phyloP scores from a whole-genome alignment of 331 rosid genomes.

The Malus hybrid region DNA sequence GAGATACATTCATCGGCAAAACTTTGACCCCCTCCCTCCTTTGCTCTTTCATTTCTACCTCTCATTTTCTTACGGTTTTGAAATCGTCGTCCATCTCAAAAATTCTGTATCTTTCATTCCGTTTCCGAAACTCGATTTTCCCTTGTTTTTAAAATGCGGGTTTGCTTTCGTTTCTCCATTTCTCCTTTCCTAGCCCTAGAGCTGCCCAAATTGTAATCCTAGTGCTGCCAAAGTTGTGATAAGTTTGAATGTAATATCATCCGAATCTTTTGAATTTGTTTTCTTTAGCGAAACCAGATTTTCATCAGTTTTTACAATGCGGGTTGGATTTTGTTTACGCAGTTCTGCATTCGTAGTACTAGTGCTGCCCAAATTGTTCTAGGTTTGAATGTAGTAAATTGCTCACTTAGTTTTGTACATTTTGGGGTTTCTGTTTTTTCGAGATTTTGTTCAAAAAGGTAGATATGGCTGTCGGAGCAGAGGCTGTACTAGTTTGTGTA shows the following conservation, averaged over 20 bases:
- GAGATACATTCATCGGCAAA: too few relatives aligned
- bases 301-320: slow-evolving; percentile 6
- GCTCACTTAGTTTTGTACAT: not conserved
- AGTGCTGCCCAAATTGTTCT: not conserved
- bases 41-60: too few relatives aligned
- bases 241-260: too few relatives aligned
- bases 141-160: too few relatives aligned
- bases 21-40: too few relatives aligned
- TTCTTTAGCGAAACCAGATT: not conserved
- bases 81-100: too few relatives aligned
- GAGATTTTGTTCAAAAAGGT: not conserved
- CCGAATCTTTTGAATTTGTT: not conserved
- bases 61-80: too few relatives aligned
- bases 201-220: too few relatives aligned
- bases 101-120: too few relatives aligned
- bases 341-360: not conserved
- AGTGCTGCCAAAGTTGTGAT: too few relatives aligned
- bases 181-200: too few relatives aligned
- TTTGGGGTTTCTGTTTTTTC: not conserved
- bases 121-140: too few relatives aligned
- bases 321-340: slow-evolving; percentile 11
- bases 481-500: slow-evolving; percentile 31
- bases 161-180: not conserved
- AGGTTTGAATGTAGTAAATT: not conserved
- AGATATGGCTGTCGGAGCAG: slow-evolving; percentile 54